phyloP scores from a whole-genome alignment of 768 basidiomycete species.

The Plicaturopsis crispa region DNA sequence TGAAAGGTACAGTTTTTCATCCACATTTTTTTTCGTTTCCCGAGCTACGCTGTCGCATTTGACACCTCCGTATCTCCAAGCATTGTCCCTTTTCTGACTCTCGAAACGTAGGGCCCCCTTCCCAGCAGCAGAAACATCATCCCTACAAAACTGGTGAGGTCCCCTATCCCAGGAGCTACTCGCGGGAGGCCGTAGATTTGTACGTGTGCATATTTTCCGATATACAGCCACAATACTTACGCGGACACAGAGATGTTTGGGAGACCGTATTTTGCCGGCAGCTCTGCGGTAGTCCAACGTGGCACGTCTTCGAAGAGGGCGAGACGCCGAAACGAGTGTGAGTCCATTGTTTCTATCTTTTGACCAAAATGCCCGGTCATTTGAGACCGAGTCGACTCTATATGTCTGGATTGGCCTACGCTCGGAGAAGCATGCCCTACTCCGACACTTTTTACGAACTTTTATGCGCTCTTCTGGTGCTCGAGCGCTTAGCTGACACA shows the following conservation, averaged over 20 bases:
- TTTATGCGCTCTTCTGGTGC: too few relatives aligned
- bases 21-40: constrained; percentile 15
- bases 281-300: constrained; percentile 51
- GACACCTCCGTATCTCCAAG: too few relatives aligned
- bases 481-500: too few relatives aligned
- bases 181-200: constrained; percentile 56
- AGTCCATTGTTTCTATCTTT: constrained; percentile 15
- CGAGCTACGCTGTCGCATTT: constrained; percentile 19
- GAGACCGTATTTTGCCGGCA: constrained; percentile 49
- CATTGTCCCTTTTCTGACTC: too few relatives aligned
- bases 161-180: constrained; percentile 67
- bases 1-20: constrained; percentile 30
- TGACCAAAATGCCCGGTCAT: too few relatives aligned
- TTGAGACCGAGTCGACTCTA: too few relatives aligned
- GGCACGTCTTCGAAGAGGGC: constrained; percentile 62
- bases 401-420: too few relatives aligned
- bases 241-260: constrained; percentile 53
- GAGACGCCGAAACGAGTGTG: constrained; percentile 53
- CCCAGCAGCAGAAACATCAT: constrained; percentile 51
- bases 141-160: constrained; percentile 39
- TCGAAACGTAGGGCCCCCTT: too few relatives aligned
- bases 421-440: too few relatives aligned
- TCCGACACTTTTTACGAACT: too few relatives aligned
- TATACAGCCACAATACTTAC: constrained; percentile 7
- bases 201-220: constrained; percentile 27